Evolutionary conservation across 179 eudicot genomes (phyloP).

Genomic region (Drosera spatulata): DNA sequence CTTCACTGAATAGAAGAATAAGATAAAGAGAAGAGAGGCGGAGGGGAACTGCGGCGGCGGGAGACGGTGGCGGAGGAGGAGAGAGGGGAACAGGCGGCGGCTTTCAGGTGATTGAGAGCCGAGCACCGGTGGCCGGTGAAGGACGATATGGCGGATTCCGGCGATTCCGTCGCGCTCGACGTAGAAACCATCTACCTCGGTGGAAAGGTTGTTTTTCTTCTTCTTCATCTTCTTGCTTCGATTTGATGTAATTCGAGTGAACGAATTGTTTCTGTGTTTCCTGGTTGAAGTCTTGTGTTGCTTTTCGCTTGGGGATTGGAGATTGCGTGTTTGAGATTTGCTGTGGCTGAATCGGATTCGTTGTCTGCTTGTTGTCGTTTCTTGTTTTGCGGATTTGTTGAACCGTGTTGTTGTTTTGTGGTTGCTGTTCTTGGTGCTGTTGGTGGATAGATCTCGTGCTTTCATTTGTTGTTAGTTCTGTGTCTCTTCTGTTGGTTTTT

Average conservation of each 20-base stretch:
- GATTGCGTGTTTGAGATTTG: too few species aligned
- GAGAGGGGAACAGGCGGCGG: constrained; percentile 3
- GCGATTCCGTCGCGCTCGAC: constrained; percentile 61
- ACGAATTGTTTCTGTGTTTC: neutral
- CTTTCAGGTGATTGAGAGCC: constrained; percentile 8
- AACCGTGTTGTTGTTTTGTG: too few species aligned
- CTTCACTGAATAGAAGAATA: neutral
- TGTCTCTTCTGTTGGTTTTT: too few species aligned
- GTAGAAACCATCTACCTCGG: constrained; percentile 85
- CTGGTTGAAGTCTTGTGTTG: neutral
- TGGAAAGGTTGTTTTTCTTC: constrained; percentile 53
- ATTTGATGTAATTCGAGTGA: neutral
- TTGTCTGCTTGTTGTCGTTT: too few species aligned
- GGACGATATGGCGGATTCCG: constrained; percentile 38
- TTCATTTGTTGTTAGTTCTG: too few species aligned
- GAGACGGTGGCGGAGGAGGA: constrained; percentile 9
- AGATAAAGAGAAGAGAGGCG: constrained; percentile 7
- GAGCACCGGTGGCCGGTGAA: constrained; percentile 48
- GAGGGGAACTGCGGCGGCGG: neutral
- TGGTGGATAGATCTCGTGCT: too few species aligned
- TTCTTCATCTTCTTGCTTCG: neutral
- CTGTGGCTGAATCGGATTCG: too few species aligned
- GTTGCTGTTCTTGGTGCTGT: too few species aligned
- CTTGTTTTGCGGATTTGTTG: too few species aligned
- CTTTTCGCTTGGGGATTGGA: too few species aligned